Conservation (phyloP, 2,329 filamentous ascomycete species). For the Claviceps digitariae region DNA sequence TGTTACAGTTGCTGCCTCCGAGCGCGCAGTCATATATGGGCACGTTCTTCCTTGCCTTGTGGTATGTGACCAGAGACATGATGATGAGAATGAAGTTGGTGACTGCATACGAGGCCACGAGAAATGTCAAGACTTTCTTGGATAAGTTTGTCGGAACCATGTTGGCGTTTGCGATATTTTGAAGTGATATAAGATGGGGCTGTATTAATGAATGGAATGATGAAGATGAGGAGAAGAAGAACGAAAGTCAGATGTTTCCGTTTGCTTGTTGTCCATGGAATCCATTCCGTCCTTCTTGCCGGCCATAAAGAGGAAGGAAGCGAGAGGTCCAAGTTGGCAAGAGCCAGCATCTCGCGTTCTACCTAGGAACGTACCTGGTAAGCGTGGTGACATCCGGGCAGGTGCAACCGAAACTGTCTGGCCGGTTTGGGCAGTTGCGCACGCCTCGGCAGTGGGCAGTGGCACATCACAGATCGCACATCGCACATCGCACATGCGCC, state of each 20-base stretch:
- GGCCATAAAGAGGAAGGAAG: neutral
- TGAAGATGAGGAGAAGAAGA: neutral
- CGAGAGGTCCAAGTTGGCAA: neutral
- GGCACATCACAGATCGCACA: too few species aligned
- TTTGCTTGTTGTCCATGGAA: neutral
- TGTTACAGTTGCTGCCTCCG: neutral
- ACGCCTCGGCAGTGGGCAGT: too few species aligned
- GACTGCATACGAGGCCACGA: slow-evolving; percentile 11
- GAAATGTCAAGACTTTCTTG: slow-evolving; percentile 7
- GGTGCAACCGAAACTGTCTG: neutral
- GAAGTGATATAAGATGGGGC: too few species aligned
- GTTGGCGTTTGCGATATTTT: neutral
- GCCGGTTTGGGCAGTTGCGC: too few species aligned
- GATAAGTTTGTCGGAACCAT: neutral
- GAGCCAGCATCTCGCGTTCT: neutral
- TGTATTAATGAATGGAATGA: too few species aligned
- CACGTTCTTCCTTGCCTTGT: neutral
- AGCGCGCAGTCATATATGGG: neutral
- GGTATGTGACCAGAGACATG: slow-evolving; percentile 7
- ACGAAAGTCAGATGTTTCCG: neutral
- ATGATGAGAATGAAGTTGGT: slow-evolving; percentile 12
- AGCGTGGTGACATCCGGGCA: neutral
- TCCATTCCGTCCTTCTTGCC: neutral
- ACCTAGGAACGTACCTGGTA: too few species aligned
- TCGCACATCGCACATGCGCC: too few species aligned